phyloP scores from a whole-genome alignment of 2,329 filamentous ascomycete genomes.

The Cercospora sojina region DNA sequence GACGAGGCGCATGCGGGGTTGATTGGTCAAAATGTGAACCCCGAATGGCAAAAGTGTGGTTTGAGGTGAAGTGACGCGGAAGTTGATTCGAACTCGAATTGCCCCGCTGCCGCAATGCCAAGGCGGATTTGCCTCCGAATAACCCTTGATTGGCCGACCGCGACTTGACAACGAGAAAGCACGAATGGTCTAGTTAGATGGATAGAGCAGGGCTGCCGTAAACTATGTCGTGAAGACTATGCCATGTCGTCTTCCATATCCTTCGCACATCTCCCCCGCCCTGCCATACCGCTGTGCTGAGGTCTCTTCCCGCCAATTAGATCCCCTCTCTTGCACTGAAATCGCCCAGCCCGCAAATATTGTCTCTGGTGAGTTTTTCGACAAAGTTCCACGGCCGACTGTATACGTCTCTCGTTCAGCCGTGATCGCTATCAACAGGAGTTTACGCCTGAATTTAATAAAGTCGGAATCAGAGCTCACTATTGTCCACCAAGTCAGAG shows the following conservation, averaged over 20 bases:
- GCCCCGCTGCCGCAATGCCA: background rate
- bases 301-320: no score
- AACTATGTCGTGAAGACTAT: no score
- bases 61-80: conserved; percentile 2
- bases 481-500: no score
- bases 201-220: background rate
- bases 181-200: background rate
- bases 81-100: conserved; percentile 8
- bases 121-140: background rate
- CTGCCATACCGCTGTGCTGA: no score
- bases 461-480: background rate
- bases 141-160: background rate
- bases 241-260: no score
- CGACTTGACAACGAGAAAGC: background rate
- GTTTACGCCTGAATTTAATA: background rate
- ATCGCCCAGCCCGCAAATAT: background rate
- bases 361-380: background rate
- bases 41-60: conserved; percentile 7
- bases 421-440: background rate
- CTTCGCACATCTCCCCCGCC: no score
- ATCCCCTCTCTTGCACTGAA: no score
- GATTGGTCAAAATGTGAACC: background rate
- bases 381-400: background rate
- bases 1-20: background rate
- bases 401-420: background rate